Evolutionary conservation across 192 early-diverging fungal genomes (phyloP), one percentile per base, ranked within the genome.

Genomic region (Coemansia sp.): DNA sequence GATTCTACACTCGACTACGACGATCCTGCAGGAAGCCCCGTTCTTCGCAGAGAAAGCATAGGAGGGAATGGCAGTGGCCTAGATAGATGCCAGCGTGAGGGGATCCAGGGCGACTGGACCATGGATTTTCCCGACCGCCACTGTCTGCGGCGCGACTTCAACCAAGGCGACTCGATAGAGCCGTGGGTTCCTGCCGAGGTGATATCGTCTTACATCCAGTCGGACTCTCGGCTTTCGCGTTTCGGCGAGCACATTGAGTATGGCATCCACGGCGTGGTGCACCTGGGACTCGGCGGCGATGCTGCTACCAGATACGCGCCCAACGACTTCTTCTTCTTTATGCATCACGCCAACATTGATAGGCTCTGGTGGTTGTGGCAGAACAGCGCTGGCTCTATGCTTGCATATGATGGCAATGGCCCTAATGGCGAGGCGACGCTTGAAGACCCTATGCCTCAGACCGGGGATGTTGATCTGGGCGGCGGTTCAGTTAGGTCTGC

Each of bases 291-390:
- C 19, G 80, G 79, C 67, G 82, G 79, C 46, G 86, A 86, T 65
- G 77, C 77, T 54, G 68, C 68, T 4, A 77, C 76, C 4, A 72
- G 62, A 61, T 78, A 70, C 57, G 82, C 84, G 21, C 72, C 84
- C n/a, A 80, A 77, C 67, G 89, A 90, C 54, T 82, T 86, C 26
- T 73, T 87, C 66, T 90, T 90, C 74, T 84, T 73, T 56, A 76
- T 88, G 67, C 87, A 90, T 73, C 89, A 90, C 57, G 85, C 85
- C 56, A 85, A 82, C 61, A 76, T 88, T 41, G 89, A 87, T 66
- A 74, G 79, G 22, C 71, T 88, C 60, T 89, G 86, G 86, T 78
- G 69, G 71, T 41, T 66, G 64, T 87, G 86, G 85, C 88, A 89
- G 72, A 73, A 76, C 64, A 65, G 58, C 41, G 66, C 68, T 18